These are phyloP conservation scores for Nakazawaea sp. DNA, from an alignment of 805 yeast genomes.

Conservation along the genomic window DNA sequence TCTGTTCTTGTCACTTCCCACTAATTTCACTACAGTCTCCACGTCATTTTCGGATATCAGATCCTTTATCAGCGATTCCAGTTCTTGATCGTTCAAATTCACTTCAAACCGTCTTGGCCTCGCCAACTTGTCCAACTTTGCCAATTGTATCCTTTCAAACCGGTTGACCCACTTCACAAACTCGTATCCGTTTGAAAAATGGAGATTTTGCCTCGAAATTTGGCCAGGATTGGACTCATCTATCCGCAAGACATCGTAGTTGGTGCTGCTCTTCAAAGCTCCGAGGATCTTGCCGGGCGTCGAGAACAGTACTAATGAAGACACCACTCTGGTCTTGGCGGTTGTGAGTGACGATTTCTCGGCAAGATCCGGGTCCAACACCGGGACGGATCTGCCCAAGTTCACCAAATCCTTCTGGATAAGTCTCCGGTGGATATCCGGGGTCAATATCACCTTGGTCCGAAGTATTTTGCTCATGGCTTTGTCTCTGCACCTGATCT, in stretches of 20 bases:
- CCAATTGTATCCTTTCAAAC: too few relatives aligned
- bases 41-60: too few relatives aligned
- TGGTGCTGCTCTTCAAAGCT: background rate
- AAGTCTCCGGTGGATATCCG: conserved; percentile 8
- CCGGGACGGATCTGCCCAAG: background rate
- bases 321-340: background rate
- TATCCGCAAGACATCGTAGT: background rate
- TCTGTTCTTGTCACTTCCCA: too few relatives aligned
- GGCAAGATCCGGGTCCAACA: background rate
- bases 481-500: too few relatives aligned
- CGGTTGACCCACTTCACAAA: conserved; percentile 5
- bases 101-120: too few relatives aligned
- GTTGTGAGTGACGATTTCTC: background rate
- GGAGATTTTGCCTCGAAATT: too few relatives aligned
- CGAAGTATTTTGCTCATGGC: too few relatives aligned
- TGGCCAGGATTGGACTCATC: background rate
- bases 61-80: too few relatives aligned
- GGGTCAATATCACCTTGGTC: conserved; percentile 2
- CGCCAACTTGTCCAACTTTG: too few relatives aligned
- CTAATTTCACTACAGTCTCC: too few relatives aligned
- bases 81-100: too few relatives aligned
- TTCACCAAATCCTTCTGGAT: conserved; percentile 4
- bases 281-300: background rate
- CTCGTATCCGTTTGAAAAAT: too few relatives aligned
- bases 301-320: conserved; percentile 2